Evolutionary conservation across 2,329 filamentous ascomycete species (phyloP).

Genomic region (Aspergillus pseudonomiae): DNA sequence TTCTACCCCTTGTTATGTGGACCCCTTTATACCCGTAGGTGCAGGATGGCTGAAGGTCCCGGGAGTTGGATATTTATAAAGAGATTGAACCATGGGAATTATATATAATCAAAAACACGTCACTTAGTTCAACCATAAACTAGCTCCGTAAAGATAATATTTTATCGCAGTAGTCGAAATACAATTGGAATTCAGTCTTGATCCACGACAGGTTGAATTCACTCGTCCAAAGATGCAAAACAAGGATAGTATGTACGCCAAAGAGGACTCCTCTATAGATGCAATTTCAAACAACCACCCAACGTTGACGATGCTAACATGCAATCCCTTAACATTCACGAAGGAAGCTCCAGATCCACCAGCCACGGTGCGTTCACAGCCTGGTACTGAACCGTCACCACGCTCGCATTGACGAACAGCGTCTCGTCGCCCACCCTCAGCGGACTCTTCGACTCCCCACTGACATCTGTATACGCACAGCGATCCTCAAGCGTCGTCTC

Average conservation of each 20-base stretch:
- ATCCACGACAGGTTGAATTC: not conserved
- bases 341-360: conserved; percentile 56
- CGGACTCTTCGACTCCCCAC: conserved; percentile 25
- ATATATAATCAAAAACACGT: conserved; percentile 3
- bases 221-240: not conserved
- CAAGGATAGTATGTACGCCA: not conserved
- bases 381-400: conserved; percentile 54
- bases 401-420: conserved; percentile 61
- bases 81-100: not conserved
- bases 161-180: not conserved
- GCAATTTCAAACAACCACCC: not conserved
- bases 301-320: no score
- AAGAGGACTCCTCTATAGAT: not conserved
- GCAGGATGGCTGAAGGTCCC: conserved; percentile 7
- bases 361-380: conserved; percentile 59
- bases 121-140: not conserved
- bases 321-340: not conserved
- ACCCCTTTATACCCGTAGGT: conserved; percentile 15
- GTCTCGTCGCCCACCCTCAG: conserved; percentile 55
- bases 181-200: not conserved
- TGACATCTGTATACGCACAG: conserved; percentile 40
- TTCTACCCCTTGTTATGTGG: conserved; percentile 11
- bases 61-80: conserved; percentile 3
- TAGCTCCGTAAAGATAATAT: not conserved
- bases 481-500: conserved; percentile 36